Evolutionary conservation across 139 green algal genomes (phyloP), one percentile per base, ranked within the genome.

Genomic region (Chlamydomonas asymmetrica): DNA sequence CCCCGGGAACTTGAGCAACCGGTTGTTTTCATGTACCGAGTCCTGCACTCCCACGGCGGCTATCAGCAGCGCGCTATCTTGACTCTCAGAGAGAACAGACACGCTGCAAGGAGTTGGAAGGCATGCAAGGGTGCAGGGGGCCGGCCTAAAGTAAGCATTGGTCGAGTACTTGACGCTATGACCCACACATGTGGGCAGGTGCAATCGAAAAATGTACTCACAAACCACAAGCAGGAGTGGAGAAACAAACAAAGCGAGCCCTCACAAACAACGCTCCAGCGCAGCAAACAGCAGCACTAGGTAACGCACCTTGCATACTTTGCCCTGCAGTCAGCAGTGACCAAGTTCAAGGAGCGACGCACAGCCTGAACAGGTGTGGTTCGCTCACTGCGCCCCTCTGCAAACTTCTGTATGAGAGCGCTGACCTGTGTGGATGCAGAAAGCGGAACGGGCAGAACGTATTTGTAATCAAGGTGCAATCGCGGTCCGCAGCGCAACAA

Each of bases 361-460:
- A 89, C 67, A 0, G 79, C 75, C 66, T 89, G 84, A 22, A 87
- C 72, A 0, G 84, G 78, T 6, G 84, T 85, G n/a, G 81, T 80
- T 9, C 75, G 61, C 66, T 89, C 84, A 48, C 43, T 85, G 18
- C 73, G 68, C 5, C 75, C 84, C 41, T 89, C 84, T 4, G 80
- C 78, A 79, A 89, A 87, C 6, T 66, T 79, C 32, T 87, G 78
- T 35, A 89, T 87, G 1, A 89, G 78, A 27, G 74, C 54, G 75
- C 81, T 87, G 71, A 89, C 80, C 84, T 89, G 79, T 35, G 45
- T 1, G 35, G 13, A 10, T 65, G 54, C 7, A 13, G 8, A 57
- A 18, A 10, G 40, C 0, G 35, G 38, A 49, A 45, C 31, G 16
- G 10, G 16, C 2, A 5, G 25, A 43, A 38, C n/a, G 32, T 25